phyloP scores from a whole-genome alignment of 2,329 filamentous ascomycete species.

The Cercospora nicotianae region DNA sequence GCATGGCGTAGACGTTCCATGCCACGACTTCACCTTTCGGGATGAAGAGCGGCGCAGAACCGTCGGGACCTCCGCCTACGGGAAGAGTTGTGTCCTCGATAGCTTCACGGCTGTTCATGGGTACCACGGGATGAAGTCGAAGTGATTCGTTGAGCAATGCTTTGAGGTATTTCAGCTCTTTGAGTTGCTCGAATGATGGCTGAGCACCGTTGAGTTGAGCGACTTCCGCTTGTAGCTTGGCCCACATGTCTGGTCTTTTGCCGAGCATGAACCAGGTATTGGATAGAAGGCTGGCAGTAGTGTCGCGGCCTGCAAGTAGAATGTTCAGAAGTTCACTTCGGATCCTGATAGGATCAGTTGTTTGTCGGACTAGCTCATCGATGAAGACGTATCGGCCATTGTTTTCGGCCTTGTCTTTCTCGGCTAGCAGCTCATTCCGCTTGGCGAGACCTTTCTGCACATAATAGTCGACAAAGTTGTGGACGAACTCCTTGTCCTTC shows the following conservation, averaged over 20 bases:
- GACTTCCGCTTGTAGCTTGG: conserved; percentile 36
- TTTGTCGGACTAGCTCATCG: conserved; percentile 49
- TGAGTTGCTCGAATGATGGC: conserved; percentile 47
- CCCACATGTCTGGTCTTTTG: conserved; percentile 36
- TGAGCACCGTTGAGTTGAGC: conserved; percentile 27
- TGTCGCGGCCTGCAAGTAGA: conserved; percentile 56
- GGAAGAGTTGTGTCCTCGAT: conserved; percentile 74
- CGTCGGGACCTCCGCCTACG: conserved; percentile 57
- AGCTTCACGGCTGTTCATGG: conserved; percentile 74
- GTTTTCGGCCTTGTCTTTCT: conserved; percentile 38
- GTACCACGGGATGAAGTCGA: conserved; percentile 74
- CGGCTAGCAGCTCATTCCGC: conserved; percentile 34
- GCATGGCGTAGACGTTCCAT: conserved; percentile 72
- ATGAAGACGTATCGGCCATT: conserved; percentile 51
- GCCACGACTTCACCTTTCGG: conserved; percentile 64
- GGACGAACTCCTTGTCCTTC: conserved; percentile 44
- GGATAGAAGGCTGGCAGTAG: conserved; percentile 54
- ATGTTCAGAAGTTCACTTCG: conserved; percentile 54
- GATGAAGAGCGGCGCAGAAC: conserved; percentile 61
- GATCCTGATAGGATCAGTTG: conserved; percentile 49
- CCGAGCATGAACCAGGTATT: conserved; percentile 45
- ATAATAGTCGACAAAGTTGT: conserved; percentile 52
- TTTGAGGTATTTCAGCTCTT: conserved; percentile 45
- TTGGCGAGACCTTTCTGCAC: conserved; percentile 47
- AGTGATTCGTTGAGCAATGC: conserved; percentile 74